Evolutionary conservation across 2,329 filamentous ascomycete genomes (phyloP), one percentile per base, ranked within the genome.

Genomic region (Fusarium brachygibbosum): DNA sequence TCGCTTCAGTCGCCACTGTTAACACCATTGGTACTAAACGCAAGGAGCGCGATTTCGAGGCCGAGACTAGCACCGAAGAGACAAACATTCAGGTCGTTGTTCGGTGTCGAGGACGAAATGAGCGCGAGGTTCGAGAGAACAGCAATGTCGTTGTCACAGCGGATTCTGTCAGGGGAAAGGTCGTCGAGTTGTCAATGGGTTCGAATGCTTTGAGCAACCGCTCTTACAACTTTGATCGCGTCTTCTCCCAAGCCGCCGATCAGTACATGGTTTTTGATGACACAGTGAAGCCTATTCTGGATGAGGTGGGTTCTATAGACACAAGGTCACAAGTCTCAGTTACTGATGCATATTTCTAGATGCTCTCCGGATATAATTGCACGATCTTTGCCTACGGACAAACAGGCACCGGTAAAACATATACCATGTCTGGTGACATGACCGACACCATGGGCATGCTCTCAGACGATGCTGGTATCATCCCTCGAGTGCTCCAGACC

Each of bases 341-440:
- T 35, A 19, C 42, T 54, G 23, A 59, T 7, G 17, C n/a, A 23
- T 19, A 13, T 1, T 42, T n/a, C 23, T 72, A 97, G 93, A 97
- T 98, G 86, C 87, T 99, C 41, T 87, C 90, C 25, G 96, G 96
- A 53, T 98, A 93, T 82, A 99, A 99, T 79, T 99, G 96, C 82
- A 99, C 96, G 7, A 97, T 99, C 63, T 99, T 99, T 75, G 96
- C 96, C 34, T 99, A 99, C 78, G 96, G 96, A 28, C 96, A 99
- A 79, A 99, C 96, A 0, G 96, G 96, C 44, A 99, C 96, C 0
- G 96, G 96, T 74, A 99, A 99, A 80, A 99, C 96, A 16, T 99
- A 99, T 80, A 99, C 96, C 25, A 99, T 99, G 96, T 97, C 95
- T 1, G 96, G 96, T 57, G 95, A 99, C 79, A 98, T 99, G 89